Evolutionary conservation across 164 flowering plant species (phyloP), one percentile per base, ranked within the genome.

Genomic region (Saururus chinensis): DNA sequence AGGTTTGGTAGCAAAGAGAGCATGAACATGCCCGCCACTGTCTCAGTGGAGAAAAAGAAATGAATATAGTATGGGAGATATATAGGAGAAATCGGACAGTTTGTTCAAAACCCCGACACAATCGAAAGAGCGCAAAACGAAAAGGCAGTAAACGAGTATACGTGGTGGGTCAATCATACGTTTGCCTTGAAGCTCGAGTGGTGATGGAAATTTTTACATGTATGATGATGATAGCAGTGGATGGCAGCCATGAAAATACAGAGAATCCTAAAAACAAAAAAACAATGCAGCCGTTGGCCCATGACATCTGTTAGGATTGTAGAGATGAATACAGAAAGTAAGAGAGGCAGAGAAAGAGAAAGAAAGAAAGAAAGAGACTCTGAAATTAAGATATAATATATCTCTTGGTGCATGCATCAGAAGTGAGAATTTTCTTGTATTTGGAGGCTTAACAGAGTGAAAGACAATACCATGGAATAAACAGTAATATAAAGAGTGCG

Each of bases 21-120:
- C 53, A 73, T 51, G 56, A 75, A 79, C 88, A 82, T 81, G 87
- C 84, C 75, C 76, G 81, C 73, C 87, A 74, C 77, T 60, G 72
- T 69, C 78, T 73, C 83, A 79, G 71, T 70, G 61, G 54, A 49
- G 60, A 51, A 74, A 71, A 74, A 68, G 71, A 55, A 66, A 71
- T 68, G 58, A 51, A 53, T 19, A 63, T 16, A 22, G 59, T 25
- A 54, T 24, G 25, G 23, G 22, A n/a, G 37, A 30, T 30, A 30
- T 30, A 30, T 30, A 30, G 37, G 6, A 30, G 37, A 30, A 6
- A 30, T 30, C 4, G 37, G 6, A 30, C 37, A 30, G 37, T 30
- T 30, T 30, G 37, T 30, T 30, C 37, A 30, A 30, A n/a, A n/a
- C n/a, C n/a, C n/a, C n/a, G n/a, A n/a, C n/a, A n/a, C n/a, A n/a